phyloP scores from a whole-genome alignment of 1,284 basidiomycete species.

The Wolfiporia cocos region DNA sequence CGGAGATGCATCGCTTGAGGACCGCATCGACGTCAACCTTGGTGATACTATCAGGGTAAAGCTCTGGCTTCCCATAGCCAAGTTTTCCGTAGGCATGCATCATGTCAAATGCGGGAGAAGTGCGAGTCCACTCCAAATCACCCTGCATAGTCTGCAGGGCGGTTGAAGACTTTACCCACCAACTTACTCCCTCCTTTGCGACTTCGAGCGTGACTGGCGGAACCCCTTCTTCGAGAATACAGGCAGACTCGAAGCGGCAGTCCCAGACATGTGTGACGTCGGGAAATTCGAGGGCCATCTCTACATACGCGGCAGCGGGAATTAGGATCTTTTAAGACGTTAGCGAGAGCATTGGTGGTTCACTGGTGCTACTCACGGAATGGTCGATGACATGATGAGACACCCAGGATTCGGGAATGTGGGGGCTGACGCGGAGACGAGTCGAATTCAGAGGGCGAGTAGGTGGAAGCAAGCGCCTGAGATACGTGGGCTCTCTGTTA shows the following conservation, averaged over 20 bases:
- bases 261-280: conserved; percentile 10
- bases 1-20: conserved; percentile 7
- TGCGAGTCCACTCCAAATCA: conserved; percentile 8
- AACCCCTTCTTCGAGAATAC: conserved; percentile 6
- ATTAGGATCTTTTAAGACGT: conserved; percentile 2
- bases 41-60: conserved; percentile 7
- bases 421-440: conserved; percentile 3
- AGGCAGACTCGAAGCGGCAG: conserved; percentile 9
- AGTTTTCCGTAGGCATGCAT: conserved; percentile 14
- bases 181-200: conserved; percentile 2
- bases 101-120: conserved; percentile 10
- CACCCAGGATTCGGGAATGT: conserved; percentile 4
- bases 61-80: conserved; percentile 13
- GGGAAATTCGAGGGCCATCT: conserved; percentile 8
- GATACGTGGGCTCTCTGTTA: neutral
- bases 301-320: conserved; percentile 6
- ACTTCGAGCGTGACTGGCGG: conserved; percentile 9
- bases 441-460: conserved; percentile 4
- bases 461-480: neutral
- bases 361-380: conserved; percentile 2
- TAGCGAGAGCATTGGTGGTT: neutral
- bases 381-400: conserved; percentile 8
- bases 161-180: conserved; percentile 9
- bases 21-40: conserved; percentile 14
- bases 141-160: conserved; percentile 3